Conservation (phyloP, 2,329 filamentous ascomycete species). For the Thelonectria blattea region DNA sequence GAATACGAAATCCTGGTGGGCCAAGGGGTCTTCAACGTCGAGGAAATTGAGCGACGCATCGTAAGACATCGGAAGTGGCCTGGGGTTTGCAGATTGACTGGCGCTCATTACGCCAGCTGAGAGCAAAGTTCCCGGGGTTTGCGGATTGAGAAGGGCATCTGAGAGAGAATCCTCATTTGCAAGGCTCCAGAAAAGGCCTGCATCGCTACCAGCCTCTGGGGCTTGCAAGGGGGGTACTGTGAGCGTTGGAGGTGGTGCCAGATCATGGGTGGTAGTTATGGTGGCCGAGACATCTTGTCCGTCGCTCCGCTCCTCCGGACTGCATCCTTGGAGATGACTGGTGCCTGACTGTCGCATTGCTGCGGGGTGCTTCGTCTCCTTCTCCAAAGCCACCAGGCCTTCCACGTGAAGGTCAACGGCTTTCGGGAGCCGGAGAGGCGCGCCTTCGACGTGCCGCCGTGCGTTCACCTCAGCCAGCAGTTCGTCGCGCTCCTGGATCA, state of each 20-base stretch:
- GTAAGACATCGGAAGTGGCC: background rate
- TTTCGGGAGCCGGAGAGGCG: slow-evolving; percentile 2
- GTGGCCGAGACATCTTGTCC: no score
- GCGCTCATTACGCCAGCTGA: no score
- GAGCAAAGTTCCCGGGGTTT: no score
- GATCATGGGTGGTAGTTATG: no score
- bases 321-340: no score
- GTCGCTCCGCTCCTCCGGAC: no score
- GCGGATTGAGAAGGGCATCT: no score
- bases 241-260: no score
- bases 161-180: no score
- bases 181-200: no score
- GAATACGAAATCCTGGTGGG: background rate
- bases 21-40: background rate
- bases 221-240: no score
- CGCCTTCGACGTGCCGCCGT: slow-evolving; percentile 24
- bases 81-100: background rate
- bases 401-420: slow-evolving; percentile 1
- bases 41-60: background rate
- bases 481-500: slow-evolving; percentile 39
- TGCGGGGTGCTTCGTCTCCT: background rate
- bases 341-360: background rate
- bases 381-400: background rate
- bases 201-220: no score
- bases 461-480: slow-evolving; percentile 39